Conservation (phyloP, 495 filamentous ascomycete species). For the Podospora pseudocomata region DNA sequence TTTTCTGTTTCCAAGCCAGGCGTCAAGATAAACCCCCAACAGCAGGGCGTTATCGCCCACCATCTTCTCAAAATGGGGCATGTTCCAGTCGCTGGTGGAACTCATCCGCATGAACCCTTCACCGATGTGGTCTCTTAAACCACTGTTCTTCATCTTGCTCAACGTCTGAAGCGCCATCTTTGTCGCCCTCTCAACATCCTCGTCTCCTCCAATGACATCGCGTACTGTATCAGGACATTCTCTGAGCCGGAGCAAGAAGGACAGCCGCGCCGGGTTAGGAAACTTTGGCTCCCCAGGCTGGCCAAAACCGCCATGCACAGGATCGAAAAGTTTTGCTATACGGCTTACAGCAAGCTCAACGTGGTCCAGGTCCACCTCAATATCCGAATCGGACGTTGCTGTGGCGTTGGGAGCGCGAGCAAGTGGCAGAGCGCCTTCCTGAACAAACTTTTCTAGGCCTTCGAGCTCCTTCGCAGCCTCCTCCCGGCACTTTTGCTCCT, state of each 20-base stretch:
- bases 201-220: slow-evolving; percentile 74
- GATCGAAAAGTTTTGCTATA: slow-evolving; percentile 75
- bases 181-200: slow-evolving; percentile 70
- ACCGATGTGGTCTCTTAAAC: slow-evolving; percentile 89
- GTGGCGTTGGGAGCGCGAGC: slow-evolving; percentile 24
- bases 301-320: slow-evolving; percentile 73
- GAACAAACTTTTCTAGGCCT: slow-evolving; percentile 79
- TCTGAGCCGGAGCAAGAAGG: slow-evolving; percentile 74
- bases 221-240: slow-evolving; percentile 67
- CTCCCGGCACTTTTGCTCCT: slow-evolving; percentile 72
- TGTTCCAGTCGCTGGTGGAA: slow-evolving; percentile 82
- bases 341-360: slow-evolving; percentile 85
- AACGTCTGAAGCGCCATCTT: slow-evolving; percentile 82
- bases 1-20: slow-evolving; percentile 66
- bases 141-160: slow-evolving; percentile 76
- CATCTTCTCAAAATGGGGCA: slow-evolving; percentile 99
- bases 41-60: slow-evolving; percentile 92
- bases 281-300: slow-evolving; percentile 67
- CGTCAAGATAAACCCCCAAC: slow-evolving; percentile 81
- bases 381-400: slow-evolving; percentile 36
- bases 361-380: slow-evolving; percentile 73
- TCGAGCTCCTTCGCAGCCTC: slow-evolving; percentile 78
- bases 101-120: slow-evolving; percentile 85
- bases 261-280: slow-evolving; percentile 79
- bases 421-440: slow-evolving; percentile 61